Evolutionary conservation across 108 stramenopile genomes (phyloP).

Genomic region (Poteriospumella lacustris): DNA sequence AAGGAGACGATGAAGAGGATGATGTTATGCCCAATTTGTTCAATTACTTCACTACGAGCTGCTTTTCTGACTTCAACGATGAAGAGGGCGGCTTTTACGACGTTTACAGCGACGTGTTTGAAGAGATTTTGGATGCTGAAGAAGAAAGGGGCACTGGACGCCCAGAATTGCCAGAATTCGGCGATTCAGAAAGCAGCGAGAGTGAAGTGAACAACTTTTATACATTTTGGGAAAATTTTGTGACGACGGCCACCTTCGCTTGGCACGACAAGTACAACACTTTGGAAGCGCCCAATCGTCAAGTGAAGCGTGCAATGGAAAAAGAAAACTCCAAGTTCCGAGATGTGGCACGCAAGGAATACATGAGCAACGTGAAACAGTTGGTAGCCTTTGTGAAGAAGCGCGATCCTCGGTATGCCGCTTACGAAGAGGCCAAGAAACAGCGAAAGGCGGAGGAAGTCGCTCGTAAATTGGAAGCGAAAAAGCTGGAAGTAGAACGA

Average conservation of each 20-base stretch:
- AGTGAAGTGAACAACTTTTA: constrained; percentile 36
- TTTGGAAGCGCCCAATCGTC: constrained; percentile 36
- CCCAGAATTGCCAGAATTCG: constrained; percentile 4
- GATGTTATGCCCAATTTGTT: constrained; percentile 25
- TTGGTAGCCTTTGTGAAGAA: constrained; percentile 32
- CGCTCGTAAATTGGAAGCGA: neutral
- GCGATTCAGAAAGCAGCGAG: neutral
- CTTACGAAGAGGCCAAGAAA: neutral
- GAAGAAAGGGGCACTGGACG: neutral
- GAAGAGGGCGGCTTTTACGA: constrained; percentile 36
- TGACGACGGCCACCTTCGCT: constrained; percentile 26
- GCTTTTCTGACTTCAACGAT: constrained; percentile 38
- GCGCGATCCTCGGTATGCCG: constrained; percentile 34
- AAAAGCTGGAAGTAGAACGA: neutral
- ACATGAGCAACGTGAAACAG: constrained; percentile 24
- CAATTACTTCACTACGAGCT: constrained; percentile 23
- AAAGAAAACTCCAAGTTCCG: constrained; percentile 37
- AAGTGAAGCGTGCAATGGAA: constrained; percentile 35
- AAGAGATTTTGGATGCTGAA: constrained; percentile 15
- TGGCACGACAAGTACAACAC: constrained; percentile 41
- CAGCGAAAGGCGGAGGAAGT: constrained; percentile 38
- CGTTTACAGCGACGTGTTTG: constrained; percentile 34
- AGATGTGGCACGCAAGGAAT: constrained; percentile 23
- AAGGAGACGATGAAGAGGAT: constrained; percentile 18
- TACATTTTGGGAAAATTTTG: constrained; percentile 19